phyloP scores from a whole-genome alignment of 225 moss, liverwort and hornwort species.

The Lunularia cruciata region DNA sequence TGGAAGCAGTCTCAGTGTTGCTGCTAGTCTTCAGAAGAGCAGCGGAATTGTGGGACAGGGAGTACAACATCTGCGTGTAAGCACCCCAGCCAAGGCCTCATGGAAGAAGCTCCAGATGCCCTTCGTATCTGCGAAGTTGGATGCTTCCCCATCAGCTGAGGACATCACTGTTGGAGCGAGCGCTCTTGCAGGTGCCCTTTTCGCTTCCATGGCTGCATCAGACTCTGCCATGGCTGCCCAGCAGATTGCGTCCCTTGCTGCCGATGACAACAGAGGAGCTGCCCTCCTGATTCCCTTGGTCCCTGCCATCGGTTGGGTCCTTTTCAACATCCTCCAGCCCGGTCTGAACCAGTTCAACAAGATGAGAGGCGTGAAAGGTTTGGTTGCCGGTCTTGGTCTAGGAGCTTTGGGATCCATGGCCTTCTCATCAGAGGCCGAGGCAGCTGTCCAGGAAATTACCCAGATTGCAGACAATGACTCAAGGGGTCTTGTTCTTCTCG shows the following conservation, averaged over 20 bases:
- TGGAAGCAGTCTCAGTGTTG: constrained; percentile 62
- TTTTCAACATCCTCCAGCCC: constrained; percentile 90
- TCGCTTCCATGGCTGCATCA: constrained; percentile 77
- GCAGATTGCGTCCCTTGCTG: constrained; percentile 69
- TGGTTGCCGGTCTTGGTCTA: constrained; percentile 71
- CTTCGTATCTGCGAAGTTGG: constrained; percentile 26
- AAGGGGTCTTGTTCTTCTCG: constrained; percentile 57
- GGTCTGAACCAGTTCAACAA: constrained; percentile 83
- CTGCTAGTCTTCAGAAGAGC: constrained; percentile 42
- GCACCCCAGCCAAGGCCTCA: constrained; percentile 46
- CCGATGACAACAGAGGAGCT: constrained; percentile 62
- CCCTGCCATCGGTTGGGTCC: constrained; percentile 88
- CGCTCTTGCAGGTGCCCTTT: constrained; percentile 69
- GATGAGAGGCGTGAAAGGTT: constrained; percentile 66
- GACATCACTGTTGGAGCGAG: constrained; percentile 36
- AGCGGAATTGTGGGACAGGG: constrained; percentile 52
- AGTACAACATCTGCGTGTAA: constrained; percentile 61
- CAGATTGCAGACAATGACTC: constrained; percentile 62
- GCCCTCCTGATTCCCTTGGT: constrained; percentile 75
- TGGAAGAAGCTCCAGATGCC: constrained; percentile 59
- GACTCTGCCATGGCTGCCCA: constrained; percentile 87
- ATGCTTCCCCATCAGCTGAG: neutral
- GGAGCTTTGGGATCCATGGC: constrained; percentile 59
- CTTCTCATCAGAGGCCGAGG: constrained; percentile 67
- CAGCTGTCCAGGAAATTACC: constrained; percentile 68